phyloP scores from a whole-genome alignment of 176 grass and related monocot species.

The Avena sativa region DNA sequence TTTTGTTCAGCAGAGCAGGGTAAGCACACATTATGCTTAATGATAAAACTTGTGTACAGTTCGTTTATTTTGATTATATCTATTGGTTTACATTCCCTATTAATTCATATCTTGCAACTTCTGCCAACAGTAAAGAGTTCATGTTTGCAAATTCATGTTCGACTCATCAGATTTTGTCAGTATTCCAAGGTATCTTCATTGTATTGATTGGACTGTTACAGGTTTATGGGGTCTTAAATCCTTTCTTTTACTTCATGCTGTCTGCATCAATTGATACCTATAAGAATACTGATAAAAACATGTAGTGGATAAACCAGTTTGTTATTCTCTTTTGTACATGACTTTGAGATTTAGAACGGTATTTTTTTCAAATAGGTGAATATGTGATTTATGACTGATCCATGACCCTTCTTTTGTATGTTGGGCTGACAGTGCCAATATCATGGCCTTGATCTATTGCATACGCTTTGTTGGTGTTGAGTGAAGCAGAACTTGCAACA shows the following conservation, averaged over 20 bases:
- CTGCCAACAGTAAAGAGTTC: neutral
- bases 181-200: neutral
- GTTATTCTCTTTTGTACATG: neutral
- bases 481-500: conserved; percentile 30
- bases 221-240: neutral
- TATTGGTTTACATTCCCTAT: neutral
- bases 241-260: neutral
- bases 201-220: neutral
- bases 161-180: neutral
- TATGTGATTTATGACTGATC: neutral
- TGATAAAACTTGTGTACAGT: conserved; percentile 16
- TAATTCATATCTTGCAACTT: neutral
- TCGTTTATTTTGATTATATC: neutral
- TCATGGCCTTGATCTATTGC: neutral
- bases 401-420: neutral
- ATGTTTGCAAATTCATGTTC: neutral
- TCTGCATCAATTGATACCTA: neutral
- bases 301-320: neutral
- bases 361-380: neutral
- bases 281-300: neutral
- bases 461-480: conserved; percentile 4
- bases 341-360: too few species aligned
- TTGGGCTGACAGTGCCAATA: neutral
- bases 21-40: conserved; percentile 2
- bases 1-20: conserved; percentile 17